These are phyloP conservation scores for Ustilago shanxiensis DNA, from an alignment of 1,284 basidiomycete species.

Conservation along the genomic window DNA sequence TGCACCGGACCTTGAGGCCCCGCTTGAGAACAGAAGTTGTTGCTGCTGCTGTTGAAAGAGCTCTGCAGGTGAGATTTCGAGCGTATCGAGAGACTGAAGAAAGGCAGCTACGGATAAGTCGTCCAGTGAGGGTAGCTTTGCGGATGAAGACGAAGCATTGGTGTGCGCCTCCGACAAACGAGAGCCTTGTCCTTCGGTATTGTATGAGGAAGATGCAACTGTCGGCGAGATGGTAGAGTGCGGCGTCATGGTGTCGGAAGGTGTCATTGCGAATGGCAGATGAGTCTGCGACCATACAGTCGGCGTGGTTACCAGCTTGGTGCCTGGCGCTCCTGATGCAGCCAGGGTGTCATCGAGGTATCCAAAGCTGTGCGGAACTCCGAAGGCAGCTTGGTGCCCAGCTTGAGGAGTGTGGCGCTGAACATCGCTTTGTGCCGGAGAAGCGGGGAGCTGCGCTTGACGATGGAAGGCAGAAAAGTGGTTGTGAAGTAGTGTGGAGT, in stretches of 20 bases:
- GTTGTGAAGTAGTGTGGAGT: background rate
- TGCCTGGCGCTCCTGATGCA: background rate
- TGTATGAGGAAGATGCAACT: background rate
- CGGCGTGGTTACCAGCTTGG: constrained; percentile 10
- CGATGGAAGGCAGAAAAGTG: background rate
- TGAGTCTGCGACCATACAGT: constrained; percentile 25
- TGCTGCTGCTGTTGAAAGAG: constrained; percentile 42
- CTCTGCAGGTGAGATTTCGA: constrained; percentile 65
- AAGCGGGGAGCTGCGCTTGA: constrained; percentile 4
- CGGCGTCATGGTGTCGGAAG: constrained; percentile 30
- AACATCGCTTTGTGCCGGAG: constrained; percentile 13
- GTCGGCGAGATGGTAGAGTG: constrained; percentile 17
- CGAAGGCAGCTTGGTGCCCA: background rate
- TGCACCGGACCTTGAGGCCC: constrained; percentile 12
- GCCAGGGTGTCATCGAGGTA: constrained; percentile 7
- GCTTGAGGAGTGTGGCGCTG: constrained; percentile 10
- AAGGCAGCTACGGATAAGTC: constrained; percentile 66
- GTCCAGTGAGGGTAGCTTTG: constrained; percentile 49
- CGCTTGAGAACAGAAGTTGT: constrained; percentile 29
- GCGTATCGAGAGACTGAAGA: constrained; percentile 66
- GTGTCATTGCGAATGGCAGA: constrained; percentile 17
- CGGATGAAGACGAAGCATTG: background rate
- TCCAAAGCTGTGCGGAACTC: background rate
- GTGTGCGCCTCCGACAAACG: background rate
- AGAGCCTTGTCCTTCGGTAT: background rate